Evolutionary conservation across 371 early-diverging fungal species (phyloP).

Genomic region (Cokeromyces recurvatus): DNA sequence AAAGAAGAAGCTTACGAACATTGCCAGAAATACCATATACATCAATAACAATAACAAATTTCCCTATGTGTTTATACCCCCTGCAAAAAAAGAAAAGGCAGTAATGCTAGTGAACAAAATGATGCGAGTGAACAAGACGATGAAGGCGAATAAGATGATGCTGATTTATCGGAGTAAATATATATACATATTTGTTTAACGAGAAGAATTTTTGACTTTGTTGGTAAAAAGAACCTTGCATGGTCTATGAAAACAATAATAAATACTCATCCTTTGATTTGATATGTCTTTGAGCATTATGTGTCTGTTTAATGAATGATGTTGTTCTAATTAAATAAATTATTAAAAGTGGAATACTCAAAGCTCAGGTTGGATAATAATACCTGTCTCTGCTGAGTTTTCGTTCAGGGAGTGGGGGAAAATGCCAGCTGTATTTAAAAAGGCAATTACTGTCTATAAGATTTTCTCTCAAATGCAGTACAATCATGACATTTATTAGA

Average conservation of each 20-base stretch:
- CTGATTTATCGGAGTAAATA: conserved; percentile 14
- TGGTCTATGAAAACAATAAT: conserved; percentile 12
- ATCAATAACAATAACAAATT: conserved; percentile 12
- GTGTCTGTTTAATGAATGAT: conserved; percentile 13
- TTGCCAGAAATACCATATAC: conserved; percentile 13
- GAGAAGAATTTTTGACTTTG: conserved; percentile 8
- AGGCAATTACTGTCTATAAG: background rate
- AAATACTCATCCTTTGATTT: conserved; percentile 13
- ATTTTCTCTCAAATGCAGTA: background rate
- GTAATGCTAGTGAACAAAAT: conserved; percentile 6
- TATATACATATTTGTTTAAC: conserved; percentile 12
- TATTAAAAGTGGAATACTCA: conserved; percentile 1
- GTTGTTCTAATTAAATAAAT: conserved; percentile 7
- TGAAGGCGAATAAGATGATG: conserved; percentile 10
- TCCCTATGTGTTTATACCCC: conserved; percentile 12
- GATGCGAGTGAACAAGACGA: conserved; percentile 8
- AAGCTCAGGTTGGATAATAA: conserved; percentile 2
- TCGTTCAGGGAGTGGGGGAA: conserved; percentile 3
- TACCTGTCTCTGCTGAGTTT: background rate
- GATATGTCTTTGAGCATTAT: no score
- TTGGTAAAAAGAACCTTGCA: conserved; percentile 11
- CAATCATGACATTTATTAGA: no score
- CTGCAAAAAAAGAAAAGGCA: conserved; percentile 12
- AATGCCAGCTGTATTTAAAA: conserved; percentile 4
- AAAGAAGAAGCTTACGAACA: conserved; percentile 8